phyloP scores from a whole-genome alignment of 768 basidiomycete genomes.

The Russula earlei region DNA sequence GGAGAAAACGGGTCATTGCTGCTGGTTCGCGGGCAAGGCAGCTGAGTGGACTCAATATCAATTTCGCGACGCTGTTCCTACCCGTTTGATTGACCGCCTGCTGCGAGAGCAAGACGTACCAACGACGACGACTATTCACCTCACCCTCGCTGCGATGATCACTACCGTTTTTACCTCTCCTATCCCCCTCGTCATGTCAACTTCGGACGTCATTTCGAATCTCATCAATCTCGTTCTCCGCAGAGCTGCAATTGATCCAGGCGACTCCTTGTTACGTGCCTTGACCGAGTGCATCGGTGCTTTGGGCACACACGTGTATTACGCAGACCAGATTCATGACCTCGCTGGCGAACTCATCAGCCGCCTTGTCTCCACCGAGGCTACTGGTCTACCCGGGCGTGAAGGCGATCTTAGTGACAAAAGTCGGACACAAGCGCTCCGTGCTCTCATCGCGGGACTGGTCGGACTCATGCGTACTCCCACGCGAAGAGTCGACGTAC shows the following conservation, averaged over 20 bases:
- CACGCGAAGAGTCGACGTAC: constrained; percentile 20
- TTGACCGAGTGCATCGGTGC: constrained; percentile 74
- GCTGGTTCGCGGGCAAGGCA: constrained; percentile 70
- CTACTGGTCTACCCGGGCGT: constrained; percentile 43
- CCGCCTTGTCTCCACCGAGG: constrained; percentile 62
- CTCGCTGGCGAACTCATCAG: constrained; percentile 75
- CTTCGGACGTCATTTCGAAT: constrained; percentile 78
- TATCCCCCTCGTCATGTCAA: constrained; percentile 81
- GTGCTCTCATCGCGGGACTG: constrained; percentile 61
- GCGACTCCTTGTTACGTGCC: constrained; percentile 55
- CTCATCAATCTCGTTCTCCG: constrained; percentile 68
- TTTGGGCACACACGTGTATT: constrained; percentile 86
- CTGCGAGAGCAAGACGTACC: constrained; percentile 49
- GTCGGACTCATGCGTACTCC: constrained; percentile 60
- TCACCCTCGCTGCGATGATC: constrained; percentile 66
- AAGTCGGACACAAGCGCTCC: constrained; percentile 55
- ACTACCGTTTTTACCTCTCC: constrained; percentile 75
- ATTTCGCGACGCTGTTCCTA: constrained; percentile 85
- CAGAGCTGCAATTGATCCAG: constrained; percentile 47
- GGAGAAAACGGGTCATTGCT: constrained; percentile 59
- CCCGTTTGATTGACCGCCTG: constrained; percentile 71
- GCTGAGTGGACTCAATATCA: constrained; percentile 91
- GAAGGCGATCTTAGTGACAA: constrained; percentile 31
- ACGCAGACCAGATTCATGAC: constrained; percentile 93
- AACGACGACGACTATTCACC: constrained; percentile 41